These are phyloP conservation scores for Ophiorrhiza pumila DNA, from an alignment of 257 asterid species.

Conservation along the genomic window DNA sequence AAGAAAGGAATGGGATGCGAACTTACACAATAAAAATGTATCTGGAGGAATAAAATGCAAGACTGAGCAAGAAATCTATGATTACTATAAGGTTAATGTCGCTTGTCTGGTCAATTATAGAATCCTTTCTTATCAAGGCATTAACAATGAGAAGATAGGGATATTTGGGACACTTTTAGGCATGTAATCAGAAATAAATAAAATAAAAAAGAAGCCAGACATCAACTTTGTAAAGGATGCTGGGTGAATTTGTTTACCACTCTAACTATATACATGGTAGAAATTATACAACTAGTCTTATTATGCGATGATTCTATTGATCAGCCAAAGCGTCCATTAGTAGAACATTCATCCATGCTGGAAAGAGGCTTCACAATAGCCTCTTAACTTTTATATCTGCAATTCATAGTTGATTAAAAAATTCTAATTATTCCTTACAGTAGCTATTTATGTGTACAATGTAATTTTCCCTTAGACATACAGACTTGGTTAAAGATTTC, in stretches of 20 bases:
- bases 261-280: neutral
- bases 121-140: neutral
- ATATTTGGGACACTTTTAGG: neutral
- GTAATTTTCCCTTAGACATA: neutral
- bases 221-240: neutral
- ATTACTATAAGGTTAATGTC: neutral
- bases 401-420: neutral
- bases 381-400: neutral
- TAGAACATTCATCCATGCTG: neutral
- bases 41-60: neutral
- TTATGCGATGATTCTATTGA: neutral
- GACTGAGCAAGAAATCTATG: neutral
- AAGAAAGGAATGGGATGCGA: neutral
- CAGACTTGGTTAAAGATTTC: neutral
- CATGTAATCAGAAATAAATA: no score
- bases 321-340: neutral
- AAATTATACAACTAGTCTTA: neutral
- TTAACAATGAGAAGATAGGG: neutral
- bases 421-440: neutral
- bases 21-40: neutral
- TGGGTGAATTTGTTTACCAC: neutral
- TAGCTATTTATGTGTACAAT: neutral
- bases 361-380: neutral
- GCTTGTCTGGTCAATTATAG: neutral
- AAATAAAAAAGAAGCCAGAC: neutral